A percentile compares a stretch with the other conserved stretches of the same genome.
These are phyloP conservation scores for Taphrina populina DNA, from an alignment of 1,139 yeast genomes.

Conservation along the genomic window DNA sequence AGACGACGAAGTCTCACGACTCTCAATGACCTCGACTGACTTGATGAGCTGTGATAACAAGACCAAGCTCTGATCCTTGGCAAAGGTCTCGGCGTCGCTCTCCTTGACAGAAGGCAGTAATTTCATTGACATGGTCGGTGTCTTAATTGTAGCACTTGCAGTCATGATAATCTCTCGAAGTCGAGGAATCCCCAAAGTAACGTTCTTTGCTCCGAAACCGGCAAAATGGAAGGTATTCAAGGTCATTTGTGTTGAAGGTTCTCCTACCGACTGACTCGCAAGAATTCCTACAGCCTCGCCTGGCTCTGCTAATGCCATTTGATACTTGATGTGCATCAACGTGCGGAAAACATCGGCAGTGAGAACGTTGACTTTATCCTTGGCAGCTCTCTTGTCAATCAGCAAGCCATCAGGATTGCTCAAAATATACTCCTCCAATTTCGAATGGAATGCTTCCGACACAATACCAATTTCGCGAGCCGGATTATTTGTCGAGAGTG, in stretches of 20 bases:
- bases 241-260: slow-evolving; percentile 99
- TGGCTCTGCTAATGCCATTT: slow-evolving; percentile 91
- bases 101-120: slow-evolving; percentile 74
- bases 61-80: slow-evolving; percentile 84
- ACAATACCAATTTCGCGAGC: slow-evolving; percentile 88
- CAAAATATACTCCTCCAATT: slow-evolving; percentile 68
- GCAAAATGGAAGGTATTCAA: slow-evolving; percentile 99
- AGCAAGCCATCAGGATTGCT: slow-evolving; percentile 45
- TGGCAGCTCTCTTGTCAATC: slow-evolving; percentile 26
- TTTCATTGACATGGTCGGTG: slow-evolving; percentile 98
- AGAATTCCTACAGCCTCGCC: slow-evolving; percentile 99
- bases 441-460: slow-evolving; percentile 81
- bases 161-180: slow-evolving; percentile 99
- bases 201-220: slow-evolving; percentile 99
- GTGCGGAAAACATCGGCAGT: slow-evolving; percentile 61
- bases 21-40: slow-evolving; percentile 77
- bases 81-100: slow-evolving; percentile 86
- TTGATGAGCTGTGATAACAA: slow-evolving; percentile 86
- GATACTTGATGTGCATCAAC: slow-evolving; percentile 95
- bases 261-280: slow-evolving; percentile 98
- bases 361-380: slow-evolving; percentile 17
- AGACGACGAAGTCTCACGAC: slow-evolving; percentile 61
- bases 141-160: slow-evolving; percentile 88
- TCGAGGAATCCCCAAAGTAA: slow-evolving; percentile 99
- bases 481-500: slow-evolving; percentile 80